A percentile compares a stretch with the other conserved stretches of the same genome.
Evolutionary conservation across 1,139 yeast genomes (phyloP).

Genomic region (Blastobotrys serpentis): DNA sequence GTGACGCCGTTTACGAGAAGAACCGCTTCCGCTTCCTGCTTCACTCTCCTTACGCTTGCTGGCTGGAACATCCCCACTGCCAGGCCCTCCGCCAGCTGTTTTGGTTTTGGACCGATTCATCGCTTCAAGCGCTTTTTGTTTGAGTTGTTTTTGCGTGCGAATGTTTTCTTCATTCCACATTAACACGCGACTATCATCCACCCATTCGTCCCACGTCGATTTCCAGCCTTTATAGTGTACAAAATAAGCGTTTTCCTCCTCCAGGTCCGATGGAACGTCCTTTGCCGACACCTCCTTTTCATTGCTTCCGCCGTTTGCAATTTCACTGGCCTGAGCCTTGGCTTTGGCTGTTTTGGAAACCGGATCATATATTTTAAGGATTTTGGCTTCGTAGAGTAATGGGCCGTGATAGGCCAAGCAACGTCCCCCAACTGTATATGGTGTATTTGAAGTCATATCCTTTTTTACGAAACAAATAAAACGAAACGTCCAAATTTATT

Average conservation of each 20-base stretch:
- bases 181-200: constrained; percentile 63
- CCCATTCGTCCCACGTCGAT: constrained; percentile 97
- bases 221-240: constrained; percentile 97
- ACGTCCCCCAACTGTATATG: constrained; percentile 23
- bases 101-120: constrained; percentile 22
- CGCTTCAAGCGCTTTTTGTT: constrained; percentile 48
- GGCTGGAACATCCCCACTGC: not conserved
- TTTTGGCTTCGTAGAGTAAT: constrained; percentile 82
- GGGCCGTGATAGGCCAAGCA: constrained; percentile 93
- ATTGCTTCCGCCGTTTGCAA: constrained; percentile 25
- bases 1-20: constrained; percentile 9
- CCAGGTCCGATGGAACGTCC: constrained; percentile 49
- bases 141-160: constrained; percentile 61
- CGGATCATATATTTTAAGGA: constrained; percentile 62
- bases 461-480: too few relatives aligned
- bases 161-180: constrained; percentile 69
- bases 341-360: constrained; percentile 41
- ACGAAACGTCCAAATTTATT: too few relatives aligned
- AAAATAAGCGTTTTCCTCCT: constrained; percentile 50
- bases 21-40: not conserved
- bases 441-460: too few relatives aligned
- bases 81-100: constrained; percentile 2
- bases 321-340: constrained; percentile 40
- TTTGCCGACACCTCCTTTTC: constrained; percentile 28
- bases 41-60: constrained; percentile 16